phyloP scores from a whole-genome alignment of 163 green algal species.

The Scenedesmus sp. region DNA sequence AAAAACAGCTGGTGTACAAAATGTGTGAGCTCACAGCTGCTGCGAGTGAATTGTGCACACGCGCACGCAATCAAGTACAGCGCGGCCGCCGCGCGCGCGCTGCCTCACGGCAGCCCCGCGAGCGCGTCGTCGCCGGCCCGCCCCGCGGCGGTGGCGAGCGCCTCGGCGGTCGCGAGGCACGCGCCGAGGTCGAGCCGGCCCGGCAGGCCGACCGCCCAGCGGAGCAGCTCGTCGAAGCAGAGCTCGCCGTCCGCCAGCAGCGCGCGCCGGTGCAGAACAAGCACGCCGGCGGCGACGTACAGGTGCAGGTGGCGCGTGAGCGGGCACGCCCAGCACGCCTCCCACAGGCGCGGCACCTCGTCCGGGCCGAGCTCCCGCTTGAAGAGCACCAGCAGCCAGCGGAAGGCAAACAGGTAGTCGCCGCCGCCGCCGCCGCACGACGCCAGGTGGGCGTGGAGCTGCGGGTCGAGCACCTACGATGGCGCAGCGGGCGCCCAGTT shows the following conservation, averaged over 20 bases:
- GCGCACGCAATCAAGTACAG: too few species aligned
- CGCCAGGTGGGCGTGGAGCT: conserved; percentile 70
- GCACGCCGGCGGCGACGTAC: conserved; percentile 80
- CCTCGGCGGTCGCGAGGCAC: conserved; percentile 55
- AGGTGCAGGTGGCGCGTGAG: conserved; percentile 81
- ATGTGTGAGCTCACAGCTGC: background rate
- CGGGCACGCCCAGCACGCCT: conserved; percentile 77
- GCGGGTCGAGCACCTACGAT: conserved; percentile 51
- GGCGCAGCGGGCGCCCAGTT: too few species aligned
- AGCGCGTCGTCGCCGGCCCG: conserved; percentile 39
- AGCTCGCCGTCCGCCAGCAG: conserved; percentile 53
- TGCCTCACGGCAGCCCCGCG: conserved; percentile 19
- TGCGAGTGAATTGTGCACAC: too few species aligned
- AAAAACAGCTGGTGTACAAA: too few species aligned
- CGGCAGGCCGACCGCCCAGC: conserved; percentile 62
- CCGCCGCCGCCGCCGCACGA: conserved; percentile 75
- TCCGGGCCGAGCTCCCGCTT: conserved; percentile 81
- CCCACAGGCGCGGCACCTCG: conserved; percentile 83
- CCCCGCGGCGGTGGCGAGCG: conserved; percentile 46
- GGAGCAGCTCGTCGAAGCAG: conserved; percentile 73
- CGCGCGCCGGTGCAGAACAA: conserved; percentile 72
- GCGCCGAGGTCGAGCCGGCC: conserved; percentile 60
- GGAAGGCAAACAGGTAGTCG: conserved; percentile 91
- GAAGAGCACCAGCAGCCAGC: conserved; percentile 87
- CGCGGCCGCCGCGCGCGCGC: too few species aligned